Conservation (phyloP, 768 basidiomycete genomes). For the Daedaleopsis sinensis region DNA sequence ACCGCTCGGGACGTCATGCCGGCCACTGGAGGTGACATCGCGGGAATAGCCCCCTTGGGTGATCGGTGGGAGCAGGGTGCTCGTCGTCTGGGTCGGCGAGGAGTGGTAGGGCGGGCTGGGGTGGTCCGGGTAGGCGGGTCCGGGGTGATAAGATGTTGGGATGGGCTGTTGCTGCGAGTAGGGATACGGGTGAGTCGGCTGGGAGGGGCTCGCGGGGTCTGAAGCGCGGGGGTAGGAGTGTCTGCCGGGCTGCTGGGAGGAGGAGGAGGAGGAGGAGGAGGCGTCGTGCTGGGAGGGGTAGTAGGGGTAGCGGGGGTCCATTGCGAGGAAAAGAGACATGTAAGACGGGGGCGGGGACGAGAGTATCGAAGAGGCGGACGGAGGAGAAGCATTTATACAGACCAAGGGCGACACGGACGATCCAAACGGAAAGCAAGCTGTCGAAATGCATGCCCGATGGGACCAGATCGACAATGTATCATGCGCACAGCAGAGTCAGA, state of each 20-base stretch:
- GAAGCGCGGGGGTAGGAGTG: slow-evolving; percentile 12
- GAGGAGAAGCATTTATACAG: slow-evolving; percentile 17
- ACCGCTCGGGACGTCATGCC: slow-evolving; percentile 11
- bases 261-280: not conserved
- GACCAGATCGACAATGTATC: slow-evolving; percentile 25
- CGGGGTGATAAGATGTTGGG: not conserved
- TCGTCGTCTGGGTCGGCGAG: slow-evolving; percentile 7
- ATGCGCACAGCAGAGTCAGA: slow-evolving; percentile 3
- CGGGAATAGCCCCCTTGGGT: slow-evolving; percentile 11
- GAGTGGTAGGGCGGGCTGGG: slow-evolving; percentile 13
- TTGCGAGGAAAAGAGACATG: slow-evolving; percentile 13
- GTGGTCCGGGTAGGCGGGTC: slow-evolving; percentile 1
- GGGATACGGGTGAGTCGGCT: slow-evolving; percentile 6
- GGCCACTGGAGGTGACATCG: slow-evolving; percentile 4
- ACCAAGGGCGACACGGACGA: slow-evolving; percentile 11
- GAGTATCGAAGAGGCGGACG: slow-evolving; percentile 9
- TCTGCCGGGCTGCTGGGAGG: slow-evolving; percentile 13
- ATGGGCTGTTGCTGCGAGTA: not conserved
- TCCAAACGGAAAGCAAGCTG: slow-evolving; percentile 15
- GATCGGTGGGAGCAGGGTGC: slow-evolving; percentile 11
- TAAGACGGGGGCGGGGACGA: slow-evolving; percentile 1
- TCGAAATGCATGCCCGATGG: slow-evolving; percentile 19
- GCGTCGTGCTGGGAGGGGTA: slow-evolving; percentile 11
- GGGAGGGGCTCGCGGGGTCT: slow-evolving; percentile 1
- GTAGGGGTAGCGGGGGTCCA: slow-evolving; percentile 17